Evolutionary conservation across 2,329 filamentous ascomycete genomes (phyloP).

Genomic region (Dothidotthia symphoricarpi): DNA sequence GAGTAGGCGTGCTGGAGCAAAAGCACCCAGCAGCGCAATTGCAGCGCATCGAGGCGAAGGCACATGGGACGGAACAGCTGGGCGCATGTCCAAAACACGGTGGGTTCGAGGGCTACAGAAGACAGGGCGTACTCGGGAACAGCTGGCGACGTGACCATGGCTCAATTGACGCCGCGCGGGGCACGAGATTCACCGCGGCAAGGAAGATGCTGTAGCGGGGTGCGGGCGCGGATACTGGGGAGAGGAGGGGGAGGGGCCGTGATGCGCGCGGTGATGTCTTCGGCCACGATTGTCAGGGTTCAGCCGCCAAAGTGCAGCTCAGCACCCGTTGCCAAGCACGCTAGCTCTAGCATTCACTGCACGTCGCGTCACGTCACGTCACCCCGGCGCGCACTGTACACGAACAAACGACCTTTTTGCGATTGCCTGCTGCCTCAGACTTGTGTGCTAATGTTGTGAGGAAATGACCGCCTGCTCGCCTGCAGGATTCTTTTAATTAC

Average conservation of each 20-base stretch:
- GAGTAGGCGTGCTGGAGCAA: neutral
- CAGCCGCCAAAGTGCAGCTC: neutral
- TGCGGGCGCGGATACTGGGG: slow-evolving; percentile 6
- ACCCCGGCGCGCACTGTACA: neutral
- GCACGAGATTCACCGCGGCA: slow-evolving; percentile 10
- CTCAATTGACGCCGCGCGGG: slow-evolving; percentile 28
- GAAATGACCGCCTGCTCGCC: slow-evolving; percentile 1
- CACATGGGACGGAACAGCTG: neutral
- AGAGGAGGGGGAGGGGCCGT: slow-evolving; percentile 8
- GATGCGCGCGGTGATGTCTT: slow-evolving; percentile 8
- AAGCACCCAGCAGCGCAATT: neutral
- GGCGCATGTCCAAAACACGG: no score
- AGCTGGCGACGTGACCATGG: slow-evolving; percentile 46
- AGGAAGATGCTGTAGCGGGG: slow-evolving; percentile 6
- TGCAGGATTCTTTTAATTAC: slow-evolving; percentile 1
- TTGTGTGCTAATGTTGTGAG: no score
- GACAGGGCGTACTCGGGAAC: slow-evolving; percentile 41
- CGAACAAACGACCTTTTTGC: no score
- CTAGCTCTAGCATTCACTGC: slow-evolving; percentile 3
- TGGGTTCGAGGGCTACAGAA: no score
- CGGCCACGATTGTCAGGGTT: slow-evolving; percentile 16
- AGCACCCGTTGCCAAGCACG: neutral
- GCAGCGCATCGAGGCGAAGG: neutral
- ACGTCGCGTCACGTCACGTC: slow-evolving; percentile 14
- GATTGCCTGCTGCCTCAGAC: no score